Evolutionary conservation across 2,329 filamentous ascomycete species (phyloP).

Genomic region (Talaromyces atroroseus): DNA sequence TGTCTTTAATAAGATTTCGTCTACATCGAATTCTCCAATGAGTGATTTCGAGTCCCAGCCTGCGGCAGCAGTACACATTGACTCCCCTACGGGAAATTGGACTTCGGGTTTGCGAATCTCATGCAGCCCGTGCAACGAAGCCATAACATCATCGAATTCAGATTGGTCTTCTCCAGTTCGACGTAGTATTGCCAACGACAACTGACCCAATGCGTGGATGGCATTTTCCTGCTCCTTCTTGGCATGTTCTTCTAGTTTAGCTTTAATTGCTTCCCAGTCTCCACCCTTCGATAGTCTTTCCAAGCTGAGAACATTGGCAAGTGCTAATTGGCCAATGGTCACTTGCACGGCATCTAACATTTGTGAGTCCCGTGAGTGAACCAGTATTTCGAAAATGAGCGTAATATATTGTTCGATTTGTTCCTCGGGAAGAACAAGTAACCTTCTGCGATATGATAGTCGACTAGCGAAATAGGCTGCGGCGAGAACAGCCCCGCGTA

Average conservation of each 20-base stretch:
- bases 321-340: constrained; percentile 57
- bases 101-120: constrained; percentile 81
- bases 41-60: constrained; percentile 82
- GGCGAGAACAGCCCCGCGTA: constrained; percentile 57
- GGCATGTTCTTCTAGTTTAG: constrained; percentile 61
- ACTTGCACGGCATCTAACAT: constrained; percentile 54
- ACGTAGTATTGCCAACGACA: constrained; percentile 53
- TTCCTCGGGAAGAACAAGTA: constrained; percentile 27
- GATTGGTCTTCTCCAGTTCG: constrained; percentile 28
- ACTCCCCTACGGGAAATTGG: constrained; percentile 86
- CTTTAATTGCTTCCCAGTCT: constrained; percentile 47
- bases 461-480: constrained; percentile 56
- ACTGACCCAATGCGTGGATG: constrained; percentile 71
- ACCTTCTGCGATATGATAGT: constrained; percentile 45
- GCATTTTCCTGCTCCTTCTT: constrained; percentile 78
- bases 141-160: constrained; percentile 49
- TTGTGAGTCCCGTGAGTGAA: constrained; percentile 49
- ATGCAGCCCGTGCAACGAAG: constrained; percentile 68
- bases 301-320: constrained; percentile 49
- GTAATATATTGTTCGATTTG: constrained; percentile 40
- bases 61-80: constrained; percentile 68
- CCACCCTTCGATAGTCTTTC: constrained; percentile 23
- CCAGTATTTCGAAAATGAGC: constrained; percentile 48
- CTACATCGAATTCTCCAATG: constrained; percentile 68
- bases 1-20: constrained; percentile 45